phyloP scores from a whole-genome alignment of 495 filamentous ascomycete genomes.

The Podospora pseudopauciseta region DNA sequence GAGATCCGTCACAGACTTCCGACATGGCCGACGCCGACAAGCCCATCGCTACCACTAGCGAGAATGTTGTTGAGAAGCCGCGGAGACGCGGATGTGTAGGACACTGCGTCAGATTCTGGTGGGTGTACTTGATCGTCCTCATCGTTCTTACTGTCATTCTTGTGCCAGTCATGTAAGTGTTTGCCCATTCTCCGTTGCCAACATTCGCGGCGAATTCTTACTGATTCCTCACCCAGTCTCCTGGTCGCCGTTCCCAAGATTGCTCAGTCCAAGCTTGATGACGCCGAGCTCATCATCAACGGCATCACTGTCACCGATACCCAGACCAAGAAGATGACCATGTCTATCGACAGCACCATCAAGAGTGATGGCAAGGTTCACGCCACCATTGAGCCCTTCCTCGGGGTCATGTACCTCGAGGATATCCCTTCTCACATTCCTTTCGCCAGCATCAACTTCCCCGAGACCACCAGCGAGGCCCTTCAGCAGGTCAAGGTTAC shows the following conservation, averaged over 20 bases:
- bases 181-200: background rate
- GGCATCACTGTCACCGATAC: constrained; percentile 58
- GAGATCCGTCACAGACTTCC: constrained; percentile 4
- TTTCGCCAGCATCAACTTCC: constrained; percentile 51
- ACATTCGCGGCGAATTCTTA: background rate
- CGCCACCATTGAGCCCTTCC: constrained; percentile 41
- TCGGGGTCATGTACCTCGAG: constrained; percentile 48
- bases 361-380: constrained; percentile 50
- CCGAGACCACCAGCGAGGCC: constrained; percentile 51
- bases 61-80: constrained; percentile 25
- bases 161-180: constrained; percentile 63
- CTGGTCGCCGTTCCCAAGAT: constrained; percentile 71
- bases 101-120: constrained; percentile 63
- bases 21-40: constrained; percentile 30
- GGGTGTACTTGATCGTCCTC: constrained; percentile 62
- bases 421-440: constrained; percentile 54
- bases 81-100: constrained; percentile 31
- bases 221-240: constrained; percentile 47
- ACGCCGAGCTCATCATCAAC: constrained; percentile 58
- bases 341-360: constrained; percentile 55
- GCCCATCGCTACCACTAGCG: constrained; percentile 23
- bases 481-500: constrained; percentile 56
- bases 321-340: constrained; percentile 51
- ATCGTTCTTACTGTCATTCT: constrained; percentile 57
- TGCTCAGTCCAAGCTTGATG: constrained; percentile 63